Percentiles rank a stretch among this genome's conserved stretches.
Evolutionary conservation across 164 flowering plant genomes (phyloP).

Genomic region (Macadamia tetraphylla): DNA sequence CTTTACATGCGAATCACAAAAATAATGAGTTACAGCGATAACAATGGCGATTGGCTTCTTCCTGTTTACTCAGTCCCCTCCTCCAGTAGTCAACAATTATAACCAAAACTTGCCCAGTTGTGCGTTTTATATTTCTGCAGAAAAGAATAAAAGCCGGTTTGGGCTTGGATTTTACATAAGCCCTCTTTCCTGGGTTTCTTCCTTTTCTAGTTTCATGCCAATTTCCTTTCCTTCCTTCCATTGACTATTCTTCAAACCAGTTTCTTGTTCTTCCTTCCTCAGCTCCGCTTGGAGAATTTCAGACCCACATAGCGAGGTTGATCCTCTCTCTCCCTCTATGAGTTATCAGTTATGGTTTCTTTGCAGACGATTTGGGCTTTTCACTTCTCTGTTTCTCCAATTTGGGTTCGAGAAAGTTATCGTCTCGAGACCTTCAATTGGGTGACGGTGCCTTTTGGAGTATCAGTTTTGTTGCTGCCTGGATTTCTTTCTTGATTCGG

Average conservation of each 20-base stretch:
- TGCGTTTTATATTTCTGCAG: too few relatives aligned
- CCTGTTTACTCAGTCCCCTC: too few relatives aligned
- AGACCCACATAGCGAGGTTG: background rate
- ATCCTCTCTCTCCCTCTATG: background rate
- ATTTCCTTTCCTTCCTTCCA: background rate
- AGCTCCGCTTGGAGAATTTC: background rate
- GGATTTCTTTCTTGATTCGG: conserved; percentile 10
- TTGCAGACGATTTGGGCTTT: background rate
- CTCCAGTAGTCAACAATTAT: too few relatives aligned
- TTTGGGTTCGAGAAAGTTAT: background rate
- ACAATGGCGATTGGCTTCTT: background rate
- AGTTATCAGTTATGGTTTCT: background rate
- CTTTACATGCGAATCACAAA: too few relatives aligned
- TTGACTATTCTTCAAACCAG: background rate
- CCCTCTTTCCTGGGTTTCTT: background rate
- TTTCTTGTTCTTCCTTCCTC: background rate
- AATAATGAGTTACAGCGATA: too few relatives aligned
- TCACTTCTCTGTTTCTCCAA: background rate
- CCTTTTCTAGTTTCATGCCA: background rate
- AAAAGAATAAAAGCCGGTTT: too few relatives aligned
- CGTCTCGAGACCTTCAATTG: background rate
- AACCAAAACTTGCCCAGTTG: too few relatives aligned
- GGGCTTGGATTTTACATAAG: too few relatives aligned
- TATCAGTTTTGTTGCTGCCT: conserved; percentile 3
- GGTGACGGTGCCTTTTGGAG: background rate